These are phyloP conservation scores for Trichoderma koningiopsis DNA, from an alignment of 2,329 filamentous ascomycete species.

Conservation along the genomic window DNA sequence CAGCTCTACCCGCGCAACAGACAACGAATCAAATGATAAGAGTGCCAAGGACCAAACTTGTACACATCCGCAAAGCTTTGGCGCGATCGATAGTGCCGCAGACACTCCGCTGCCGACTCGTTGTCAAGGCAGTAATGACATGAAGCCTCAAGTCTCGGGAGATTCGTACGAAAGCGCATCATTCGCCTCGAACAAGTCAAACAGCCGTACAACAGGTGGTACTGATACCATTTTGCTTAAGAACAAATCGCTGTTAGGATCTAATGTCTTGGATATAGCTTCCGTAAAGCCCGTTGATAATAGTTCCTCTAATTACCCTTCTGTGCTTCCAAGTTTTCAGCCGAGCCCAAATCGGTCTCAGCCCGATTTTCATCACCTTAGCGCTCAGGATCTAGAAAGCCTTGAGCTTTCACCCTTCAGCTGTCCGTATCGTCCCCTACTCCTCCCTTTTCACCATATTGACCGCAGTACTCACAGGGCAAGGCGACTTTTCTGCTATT, in stretches of 20 bases:
- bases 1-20: constrained; percentile 30
- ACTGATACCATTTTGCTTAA: background rate
- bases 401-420: constrained; percentile 42
- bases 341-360: constrained; percentile 38
- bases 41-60: background rate
- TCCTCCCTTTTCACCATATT: background rate
- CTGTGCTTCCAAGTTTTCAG: constrained; percentile 39
- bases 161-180: constrained; percentile 6
- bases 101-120: constrained; percentile 20
- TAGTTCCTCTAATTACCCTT: constrained; percentile 41
- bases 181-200: background rate
- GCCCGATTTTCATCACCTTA: constrained; percentile 35
- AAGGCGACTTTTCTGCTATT: constrained; percentile 29
- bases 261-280: background rate
- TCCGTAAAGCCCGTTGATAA: constrained; percentile 15
- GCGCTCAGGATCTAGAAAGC: constrained; percentile 38
- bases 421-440: constrained; percentile 32
- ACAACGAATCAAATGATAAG: background rate
- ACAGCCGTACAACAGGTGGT: background rate
- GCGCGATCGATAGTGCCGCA: constrained; percentile 27
- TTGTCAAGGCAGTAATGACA: background rate
- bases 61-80: constrained; percentile 15
- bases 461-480: constrained; percentile 29
- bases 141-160: background rate
- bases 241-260: background rate